Conservation (phyloP, 1,284 basidiomycete genomes). For the Pisolithus thermaeus region DNA sequence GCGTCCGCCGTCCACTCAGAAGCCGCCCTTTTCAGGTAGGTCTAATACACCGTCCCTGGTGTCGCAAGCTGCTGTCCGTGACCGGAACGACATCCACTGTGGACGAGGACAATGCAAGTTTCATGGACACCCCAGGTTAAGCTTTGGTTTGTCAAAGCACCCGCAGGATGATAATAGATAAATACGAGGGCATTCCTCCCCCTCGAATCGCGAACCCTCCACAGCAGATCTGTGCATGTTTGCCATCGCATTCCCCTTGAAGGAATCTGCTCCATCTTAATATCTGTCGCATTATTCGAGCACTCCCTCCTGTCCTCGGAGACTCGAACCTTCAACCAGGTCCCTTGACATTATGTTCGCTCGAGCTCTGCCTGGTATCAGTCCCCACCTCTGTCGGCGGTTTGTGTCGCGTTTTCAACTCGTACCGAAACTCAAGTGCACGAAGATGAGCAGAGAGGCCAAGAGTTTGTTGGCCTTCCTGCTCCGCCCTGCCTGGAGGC, state of each 20-base stretch:
- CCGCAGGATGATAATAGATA: slow-evolving; percentile 16
- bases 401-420: slow-evolving; percentile 11
- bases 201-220: background rate
- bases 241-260: background rate
- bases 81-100: slow-evolving; percentile 8
- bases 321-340: background rate
- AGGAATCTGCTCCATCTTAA: slow-evolving; percentile 2
- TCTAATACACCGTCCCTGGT: background rate
- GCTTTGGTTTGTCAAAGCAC: background rate
- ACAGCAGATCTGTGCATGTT: background rate
- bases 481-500: slow-evolving; percentile 21
- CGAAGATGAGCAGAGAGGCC: slow-evolving; percentile 12
- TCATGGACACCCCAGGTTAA: slow-evolving; percentile 4
- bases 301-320: background rate
- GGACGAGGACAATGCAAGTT: slow-evolving; percentile 22
- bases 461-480: slow-evolving; percentile 18
- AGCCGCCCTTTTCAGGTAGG: background rate
- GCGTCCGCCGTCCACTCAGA: background rate
- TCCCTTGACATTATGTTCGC: slow-evolving; percentile 12
- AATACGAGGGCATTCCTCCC: slow-evolving; percentile 14
- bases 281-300: slow-evolving; percentile 3
- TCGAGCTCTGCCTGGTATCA: slow-evolving; percentile 1
- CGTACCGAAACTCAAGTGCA: slow-evolving; percentile 8
- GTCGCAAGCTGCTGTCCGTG: slow-evolving; percentile 18
- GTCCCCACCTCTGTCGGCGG: slow-evolving; percentile 8